Evolutionary conservation across 371 early-diverging fungal species (phyloP), one percentile per base, ranked within the genome.

Genomic region (Mucor racemosus): DNA sequence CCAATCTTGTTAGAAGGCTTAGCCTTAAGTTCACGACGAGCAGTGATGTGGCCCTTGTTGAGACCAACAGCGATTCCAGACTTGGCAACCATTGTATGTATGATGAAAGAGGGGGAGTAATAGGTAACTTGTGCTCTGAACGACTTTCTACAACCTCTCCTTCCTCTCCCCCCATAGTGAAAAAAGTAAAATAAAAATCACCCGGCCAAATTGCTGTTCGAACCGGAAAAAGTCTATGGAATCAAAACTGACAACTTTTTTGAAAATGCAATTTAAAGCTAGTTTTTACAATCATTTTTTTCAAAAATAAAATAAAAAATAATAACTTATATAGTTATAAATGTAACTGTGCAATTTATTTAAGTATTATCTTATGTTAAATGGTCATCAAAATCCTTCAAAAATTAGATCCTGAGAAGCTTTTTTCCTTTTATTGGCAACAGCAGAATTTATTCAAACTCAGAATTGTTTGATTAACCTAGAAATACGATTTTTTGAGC

Each of bases 21-120:
- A 53, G 80, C 84, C 84, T 88, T 86, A 76, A 91, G 83, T 73
- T 85, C 90, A 70, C 94, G 92, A 71, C 81, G 85, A 67, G 97
- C 89, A 79, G 91, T 91, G 88, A 91, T 84, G 90, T 92, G 95
- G 64, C 95, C 95, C 75, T 87, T 86, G 90, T 92, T 95, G 78
- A 85, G 76, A 73, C 95, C 94, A 73, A 85, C 81, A 72, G 84
- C 84, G 76, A 93, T 86, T 76, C 93, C 93, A 67, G 93, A 83
- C 85, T 90, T 90, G 62, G 63, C 67, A 67, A 60, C 68, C 72
- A 72, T 72, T 72, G 67, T 71, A 66, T 71, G 38, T 66, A 63
- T 66, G 66, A 66, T 66, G 63, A 66, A 71, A 62, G 66, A 65
- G 66, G 70, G 66, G 65, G 65, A 64, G 50, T 17, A 40, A 41